These are phyloP conservation scores for Westerdykella ornata DNA, from an alignment of 2,329 filamentous ascomycete genomes.

Conservation along the genomic window DNA sequence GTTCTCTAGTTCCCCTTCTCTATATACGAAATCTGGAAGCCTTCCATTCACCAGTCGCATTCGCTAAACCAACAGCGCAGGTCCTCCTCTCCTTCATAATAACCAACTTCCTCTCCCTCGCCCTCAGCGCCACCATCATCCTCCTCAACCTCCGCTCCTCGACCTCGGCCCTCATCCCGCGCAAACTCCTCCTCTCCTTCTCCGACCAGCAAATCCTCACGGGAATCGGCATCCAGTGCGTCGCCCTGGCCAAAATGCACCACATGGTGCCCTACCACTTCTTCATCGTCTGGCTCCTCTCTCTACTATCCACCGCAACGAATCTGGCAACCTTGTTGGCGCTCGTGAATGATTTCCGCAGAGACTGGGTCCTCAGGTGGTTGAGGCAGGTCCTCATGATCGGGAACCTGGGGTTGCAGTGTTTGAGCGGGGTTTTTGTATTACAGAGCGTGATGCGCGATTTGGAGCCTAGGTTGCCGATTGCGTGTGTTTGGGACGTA, in stretches of 20 bases:
- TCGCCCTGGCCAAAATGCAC: conserved; percentile 55
- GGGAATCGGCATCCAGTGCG: conserved; percentile 60
- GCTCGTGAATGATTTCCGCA: conserved; percentile 58
- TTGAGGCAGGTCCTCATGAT: conserved; percentile 61
- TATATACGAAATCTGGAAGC: background rate
- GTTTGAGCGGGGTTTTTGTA: conserved; percentile 52
- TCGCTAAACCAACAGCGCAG: too few relatives aligned
- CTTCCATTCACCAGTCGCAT: background rate
- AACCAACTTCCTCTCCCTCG: conserved; percentile 53
- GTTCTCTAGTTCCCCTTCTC: conserved; percentile 15
- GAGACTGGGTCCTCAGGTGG: conserved; percentile 62
- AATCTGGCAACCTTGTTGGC: conserved; percentile 61
- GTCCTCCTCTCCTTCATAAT: conserved; percentile 61
- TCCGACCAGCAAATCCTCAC: conserved; percentile 64
- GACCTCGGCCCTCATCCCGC: conserved; percentile 47
- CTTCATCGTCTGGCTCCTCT: conserved; percentile 64
- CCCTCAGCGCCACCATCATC: conserved; percentile 52
- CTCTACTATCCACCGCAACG: conserved; percentile 57
- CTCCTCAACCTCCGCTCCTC: conserved; percentile 47
- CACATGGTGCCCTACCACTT: conserved; percentile 61
- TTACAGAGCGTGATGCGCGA: conserved; percentile 50
- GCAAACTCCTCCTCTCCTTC: conserved; percentile 59
- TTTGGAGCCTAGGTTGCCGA: conserved; percentile 50
- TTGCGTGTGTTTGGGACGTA: conserved; percentile 55
- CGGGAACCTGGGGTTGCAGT: conserved; percentile 55